phyloP scores from a whole-genome alignment of 805 yeast species.

The Grigorovia yakushimaensis region DNA sequence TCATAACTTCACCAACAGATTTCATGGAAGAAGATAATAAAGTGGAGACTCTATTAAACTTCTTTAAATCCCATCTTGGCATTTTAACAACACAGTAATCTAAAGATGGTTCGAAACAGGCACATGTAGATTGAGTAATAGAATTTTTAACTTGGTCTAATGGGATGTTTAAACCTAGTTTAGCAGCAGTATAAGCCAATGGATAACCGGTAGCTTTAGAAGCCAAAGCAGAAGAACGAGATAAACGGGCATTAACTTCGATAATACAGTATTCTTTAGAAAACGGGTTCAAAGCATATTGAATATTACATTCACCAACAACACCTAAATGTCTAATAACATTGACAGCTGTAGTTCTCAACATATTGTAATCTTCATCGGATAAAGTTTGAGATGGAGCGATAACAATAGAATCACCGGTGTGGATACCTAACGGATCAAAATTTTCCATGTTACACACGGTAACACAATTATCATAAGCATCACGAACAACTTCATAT shows the following conservation, averaged over 20 bases:
- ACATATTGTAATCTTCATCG: conserved; percentile 95
- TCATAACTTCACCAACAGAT: conserved; percentile 98
- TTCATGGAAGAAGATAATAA: conserved; percentile 89
- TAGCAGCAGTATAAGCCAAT: conserved; percentile 95
- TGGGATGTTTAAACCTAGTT: conserved; percentile 86
- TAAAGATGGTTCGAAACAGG: conserved; percentile 94
- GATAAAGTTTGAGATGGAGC: conserved; percentile 97
- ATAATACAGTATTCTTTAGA: conserved; percentile 93
- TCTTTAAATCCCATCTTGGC: conserved; percentile 98
- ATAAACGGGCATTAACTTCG: conserved; percentile 95
- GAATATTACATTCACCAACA: conserved; percentile 98
- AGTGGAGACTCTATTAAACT: conserved; percentile 85
- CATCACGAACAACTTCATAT: conserved; percentile 97
- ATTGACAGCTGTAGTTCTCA: conserved; percentile 94
- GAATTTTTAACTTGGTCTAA: conserved; percentile 86
- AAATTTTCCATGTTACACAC: conserved; percentile 99
- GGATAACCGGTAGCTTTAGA: conserved; percentile 99
- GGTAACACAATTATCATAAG: conserved; percentile 93
- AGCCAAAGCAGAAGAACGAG: conserved; percentile 97
- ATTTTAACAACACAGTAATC: conserved; percentile 96
- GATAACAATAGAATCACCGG: conserved; percentile 98
- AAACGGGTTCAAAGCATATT: conserved; percentile 89
- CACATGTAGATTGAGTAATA: conserved; percentile 87
- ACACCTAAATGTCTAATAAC: conserved; percentile 96
- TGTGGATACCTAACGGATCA: conserved; percentile 96